Percentiles rank a stretch among this genome's conserved stretches.
Conservation (phyloP, 495 filamentous ascomycete genomes). For the Podospora tetraspora region DNA sequence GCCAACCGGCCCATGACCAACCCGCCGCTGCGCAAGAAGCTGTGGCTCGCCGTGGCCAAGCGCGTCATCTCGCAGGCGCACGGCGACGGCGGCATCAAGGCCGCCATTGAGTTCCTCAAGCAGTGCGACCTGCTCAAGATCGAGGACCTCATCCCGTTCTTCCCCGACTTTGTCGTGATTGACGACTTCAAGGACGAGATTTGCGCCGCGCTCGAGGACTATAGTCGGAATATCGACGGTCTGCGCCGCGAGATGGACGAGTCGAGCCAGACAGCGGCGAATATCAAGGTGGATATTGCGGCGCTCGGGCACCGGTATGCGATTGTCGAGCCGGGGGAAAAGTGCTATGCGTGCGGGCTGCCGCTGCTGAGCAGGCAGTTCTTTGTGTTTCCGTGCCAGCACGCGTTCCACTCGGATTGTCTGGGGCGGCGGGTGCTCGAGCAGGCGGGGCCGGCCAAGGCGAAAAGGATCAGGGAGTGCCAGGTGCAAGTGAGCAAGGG, state of each 20-base stretch:
- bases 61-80: constrained; percentile 84
- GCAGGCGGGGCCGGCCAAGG: constrained; percentile 64
- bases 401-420: constrained; percentile 95
- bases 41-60: constrained; percentile 90
- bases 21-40: constrained; percentile 76
- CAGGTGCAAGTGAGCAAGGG: constrained; percentile 74
- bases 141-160: constrained; percentile 95
- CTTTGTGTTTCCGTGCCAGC: constrained; percentile 97
- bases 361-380: constrained; percentile 86
- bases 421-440: constrained; percentile 77
- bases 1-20: constrained; percentile 82
- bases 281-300: constrained; percentile 82
- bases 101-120: constrained; percentile 88
- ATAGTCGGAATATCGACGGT: constrained; percentile 79
- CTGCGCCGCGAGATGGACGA: constrained; percentile 97
- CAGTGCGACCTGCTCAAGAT: constrained; percentile 88
- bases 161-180: constrained; percentile 98
- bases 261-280: constrained; percentile 73
- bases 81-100: constrained; percentile 63
- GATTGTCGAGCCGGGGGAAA: constrained; percentile 93
- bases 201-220: constrained; percentile 85
- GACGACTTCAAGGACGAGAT: constrained; percentile 99
- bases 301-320: constrained; percentile 83
- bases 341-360: constrained; percentile 79
- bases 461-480: constrained; percentile 74